phyloP scores from a whole-genome alignment of 129 eudicot species.

The Silybum marianum region DNA sequence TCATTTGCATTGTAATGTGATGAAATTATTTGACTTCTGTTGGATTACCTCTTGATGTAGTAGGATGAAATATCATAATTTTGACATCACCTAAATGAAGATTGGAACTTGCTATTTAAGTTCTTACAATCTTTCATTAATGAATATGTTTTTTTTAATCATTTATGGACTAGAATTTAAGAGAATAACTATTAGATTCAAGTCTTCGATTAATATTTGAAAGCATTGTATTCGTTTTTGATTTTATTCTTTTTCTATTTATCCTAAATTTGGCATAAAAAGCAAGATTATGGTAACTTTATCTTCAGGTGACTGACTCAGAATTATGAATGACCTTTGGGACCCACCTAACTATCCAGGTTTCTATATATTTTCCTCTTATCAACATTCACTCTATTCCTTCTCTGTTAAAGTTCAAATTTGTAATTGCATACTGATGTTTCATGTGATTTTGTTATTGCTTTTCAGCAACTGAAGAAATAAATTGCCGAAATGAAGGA shows the following conservation, averaged over 20 bases:
- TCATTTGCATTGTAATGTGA: neutral
- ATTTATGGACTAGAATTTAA: neutral
- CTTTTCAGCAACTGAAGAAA: constrained; percentile 35
- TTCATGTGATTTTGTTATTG: constrained; percentile 13
- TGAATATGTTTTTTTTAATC: neutral
- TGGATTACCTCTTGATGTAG: constrained; percentile 8
- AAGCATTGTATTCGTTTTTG: neutral
- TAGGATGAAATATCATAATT: neutral
- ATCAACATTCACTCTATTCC: constrained; percentile 11
- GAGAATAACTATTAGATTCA: neutral
- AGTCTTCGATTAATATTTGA: constrained; percentile 6
- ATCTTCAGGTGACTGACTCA: constrained; percentile 23
- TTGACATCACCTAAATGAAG: constrained; percentile 1
- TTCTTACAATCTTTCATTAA: constrained; percentile 1
- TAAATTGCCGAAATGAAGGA: constrained; percentile 15
- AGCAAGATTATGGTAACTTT: neutral
- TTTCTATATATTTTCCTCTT: constrained; percentile 23
- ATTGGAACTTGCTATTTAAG: neutral
- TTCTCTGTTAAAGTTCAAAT: neutral
- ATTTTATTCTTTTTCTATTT: neutral
- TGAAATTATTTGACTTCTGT: neutral
- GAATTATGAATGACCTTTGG: constrained; percentile 56
- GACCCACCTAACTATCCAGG: constrained; percentile 48
- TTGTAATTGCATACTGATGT: neutral
- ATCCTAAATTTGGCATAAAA: constrained; percentile 13